Percentiles rank a stretch among this genome's conserved stretches.
Evolutionary conservation across 2,329 filamentous ascomycete species (phyloP).

Genomic region (Xylariaceae sp.): DNA sequence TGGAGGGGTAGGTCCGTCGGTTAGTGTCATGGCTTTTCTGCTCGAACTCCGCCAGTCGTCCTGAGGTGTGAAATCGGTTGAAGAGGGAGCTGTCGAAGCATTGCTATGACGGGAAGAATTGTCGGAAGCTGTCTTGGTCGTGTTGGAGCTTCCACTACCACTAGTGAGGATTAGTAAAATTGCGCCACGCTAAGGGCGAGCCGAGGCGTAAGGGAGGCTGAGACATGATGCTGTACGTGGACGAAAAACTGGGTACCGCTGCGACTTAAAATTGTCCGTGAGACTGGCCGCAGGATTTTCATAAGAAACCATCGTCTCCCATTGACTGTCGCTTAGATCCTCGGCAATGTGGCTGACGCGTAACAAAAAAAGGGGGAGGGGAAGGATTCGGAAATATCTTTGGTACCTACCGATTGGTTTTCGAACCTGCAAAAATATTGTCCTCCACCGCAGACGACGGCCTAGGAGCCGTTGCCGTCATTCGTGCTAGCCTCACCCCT

Average conservation of each 20-base stretch:
- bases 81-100: conserved; percentile 63
- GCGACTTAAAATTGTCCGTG: conserved; percentile 10
- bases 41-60: conserved; percentile 44
- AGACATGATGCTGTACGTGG: conserved; percentile 25
- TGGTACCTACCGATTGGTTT: conserved; percentile 58
- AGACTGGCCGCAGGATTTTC: not conserved
- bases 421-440: conserved; percentile 61
- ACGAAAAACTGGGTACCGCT: conserved; percentile 17
- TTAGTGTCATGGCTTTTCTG: conserved; percentile 41
- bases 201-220: conserved; percentile 22
- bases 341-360: conserved; percentile 11
- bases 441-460: conserved; percentile 43
- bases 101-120: conserved; percentile 65
- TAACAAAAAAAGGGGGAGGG: conserved; percentile 7
- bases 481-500: conserved; percentile 47
- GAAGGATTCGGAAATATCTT: conserved; percentile 12
- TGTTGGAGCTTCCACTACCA: conserved; percentile 63
- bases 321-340: conserved; percentile 6
- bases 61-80: conserved; percentile 48
- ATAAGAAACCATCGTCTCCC: conserved; percentile 1
- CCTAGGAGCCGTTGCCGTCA: conserved; percentile 40
- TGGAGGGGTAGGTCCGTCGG: conserved; percentile 44
- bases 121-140: conserved; percentile 62
- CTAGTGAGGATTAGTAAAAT: conserved; percentile 43
- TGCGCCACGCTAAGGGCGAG: conserved; percentile 42